Evolutionary conservation across 345 rosid species (phyloP).

Genomic region (Hevea brasiliensis): DNA sequence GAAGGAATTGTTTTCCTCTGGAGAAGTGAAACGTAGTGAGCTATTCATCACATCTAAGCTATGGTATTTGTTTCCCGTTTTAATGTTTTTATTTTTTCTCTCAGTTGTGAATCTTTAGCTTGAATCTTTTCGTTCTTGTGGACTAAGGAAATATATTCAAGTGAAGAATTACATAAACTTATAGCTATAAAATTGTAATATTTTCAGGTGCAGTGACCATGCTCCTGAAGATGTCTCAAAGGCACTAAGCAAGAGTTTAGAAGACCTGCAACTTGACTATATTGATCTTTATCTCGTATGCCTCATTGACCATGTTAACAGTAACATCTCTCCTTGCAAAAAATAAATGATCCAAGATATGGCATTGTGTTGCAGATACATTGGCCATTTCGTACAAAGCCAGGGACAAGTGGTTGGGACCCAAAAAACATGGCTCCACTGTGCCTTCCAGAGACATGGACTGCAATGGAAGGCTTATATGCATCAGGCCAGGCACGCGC

Average conservation of each 20-base stretch:
- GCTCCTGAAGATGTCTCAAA: constrained; percentile 53
- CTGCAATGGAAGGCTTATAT: constrained; percentile 53
- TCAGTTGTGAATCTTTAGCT: too few species aligned
- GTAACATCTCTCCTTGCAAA: too few species aligned
- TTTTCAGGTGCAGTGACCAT: constrained; percentile 52
- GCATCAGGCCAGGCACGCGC: constrained; percentile 54
- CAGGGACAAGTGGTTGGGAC: constrained; percentile 41
- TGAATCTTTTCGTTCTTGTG: too few species aligned
- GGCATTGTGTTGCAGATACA: constrained; percentile 39
- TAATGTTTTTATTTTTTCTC: too few species aligned
- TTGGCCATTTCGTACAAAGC: constrained; percentile 58
- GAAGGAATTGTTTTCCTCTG: constrained; percentile 41
- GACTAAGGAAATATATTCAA: too few species aligned
- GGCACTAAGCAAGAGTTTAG: constrained; percentile 41
- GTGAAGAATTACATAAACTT: background rate
- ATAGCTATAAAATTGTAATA: background rate
- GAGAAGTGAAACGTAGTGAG: constrained; percentile 47
- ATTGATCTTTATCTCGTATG: constrained; percentile 54
- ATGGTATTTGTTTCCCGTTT: constrained; percentile 29
- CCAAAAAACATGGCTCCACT: constrained; percentile 50
- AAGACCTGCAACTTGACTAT: constrained; percentile 53
- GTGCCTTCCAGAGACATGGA: constrained; percentile 54
- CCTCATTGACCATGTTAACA: too few species aligned
- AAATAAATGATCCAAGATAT: background rate
- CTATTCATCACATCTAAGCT: constrained; percentile 53